A percentile compares a stretch with the other conserved stretches of the same genome.
These are phyloP conservation scores for Penicillium nordicum DNA, from an alignment of 2,329 filamentous ascomycete genomes.

Conservation along the genomic window DNA sequence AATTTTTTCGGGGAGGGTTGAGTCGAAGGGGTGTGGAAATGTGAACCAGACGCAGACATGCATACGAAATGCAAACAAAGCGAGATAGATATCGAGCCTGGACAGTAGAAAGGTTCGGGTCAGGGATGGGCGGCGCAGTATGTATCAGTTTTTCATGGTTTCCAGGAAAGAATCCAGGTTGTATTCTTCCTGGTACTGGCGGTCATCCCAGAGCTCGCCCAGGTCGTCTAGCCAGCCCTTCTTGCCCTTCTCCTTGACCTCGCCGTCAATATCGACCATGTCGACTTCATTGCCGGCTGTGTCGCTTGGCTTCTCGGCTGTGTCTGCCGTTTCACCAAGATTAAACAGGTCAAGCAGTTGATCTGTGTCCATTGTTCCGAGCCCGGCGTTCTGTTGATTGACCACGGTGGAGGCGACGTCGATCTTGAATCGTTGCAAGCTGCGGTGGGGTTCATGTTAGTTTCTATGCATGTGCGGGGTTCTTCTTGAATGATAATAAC, in stretches of 20 bases:
- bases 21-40: not conserved
- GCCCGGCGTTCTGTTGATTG: constrained; percentile 95
- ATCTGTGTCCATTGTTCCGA: constrained; percentile 96
- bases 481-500: constrained; percentile 29
- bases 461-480: not conserved
- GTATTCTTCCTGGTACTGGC: constrained; percentile 97
- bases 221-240: constrained; percentile 95
- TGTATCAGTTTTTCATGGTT: constrained; percentile 67
- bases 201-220: constrained; percentile 94
- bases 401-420: constrained; percentile 97
- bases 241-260: constrained; percentile 91
- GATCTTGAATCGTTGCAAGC: constrained; percentile 98
- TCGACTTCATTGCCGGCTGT: constrained; percentile 59
- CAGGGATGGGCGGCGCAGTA: not conserved
- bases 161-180: constrained; percentile 93
- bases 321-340: constrained; percentile 65
- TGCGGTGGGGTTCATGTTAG: constrained; percentile 38
- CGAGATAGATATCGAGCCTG: not conserved
- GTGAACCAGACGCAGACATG: not conserved
- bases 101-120: not conserved
- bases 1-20: not conserved
- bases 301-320: constrained; percentile 58
- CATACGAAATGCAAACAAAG: not conserved
- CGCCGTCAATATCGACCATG: constrained; percentile 89
- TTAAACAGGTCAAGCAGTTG: constrained; percentile 97